Base-by-base conservation (phyloP, 352 stramenopile genomes). In the Pythium periplocum region DNA sequence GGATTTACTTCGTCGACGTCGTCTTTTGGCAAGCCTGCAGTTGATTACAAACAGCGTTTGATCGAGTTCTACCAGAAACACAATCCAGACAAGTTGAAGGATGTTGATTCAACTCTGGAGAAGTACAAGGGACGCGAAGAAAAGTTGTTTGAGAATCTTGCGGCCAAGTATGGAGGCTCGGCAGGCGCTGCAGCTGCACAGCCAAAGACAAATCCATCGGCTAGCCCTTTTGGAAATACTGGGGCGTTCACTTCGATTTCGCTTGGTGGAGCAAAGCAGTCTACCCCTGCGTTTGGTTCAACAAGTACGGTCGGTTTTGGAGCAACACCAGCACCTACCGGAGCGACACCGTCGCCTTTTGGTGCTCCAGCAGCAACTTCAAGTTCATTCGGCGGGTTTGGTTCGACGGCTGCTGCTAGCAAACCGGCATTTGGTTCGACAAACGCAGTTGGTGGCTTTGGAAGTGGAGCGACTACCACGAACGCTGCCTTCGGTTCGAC, bases 61-160 rank as follows among this genome's bases (percentile, higher is more conserved):
- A 70, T 92, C 39, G 83, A 83, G 31, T 98, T 98, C 59, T 98
- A 98, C 68, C 66, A 87, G 41, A 84, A 96, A 52, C 69, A 97
- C 66, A 98, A 98, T 60, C 87, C 87, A 4, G 71, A 65, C 12
- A 97, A 97, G 63, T 61, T 98, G 11, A 63, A 64, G 31, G 85
- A 85, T 31, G 83, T 97, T 17, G 92, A 97, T 57, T 53, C 77
- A 31, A 97, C 85, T 35, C 73, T 98, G 7, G 59, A 73, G 39
- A 96, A 96, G 67, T 98, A 97, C 66, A 90, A 90, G 48, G 83
- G 83, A 32, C 83, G 86, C 33, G 79, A 92, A 68, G 79, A 78
- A 34, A 79, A 90, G 45, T 66, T 93, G 30, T 90, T 93, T 57
- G 64, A 83, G 57, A 87, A 77, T 51, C 47, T 93, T 35, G 64